These are phyloP conservation scores for Colletotrichum karsti DNA, from an alignment of 2,329 filamentous ascomycete genomes.

Conservation along the genomic window DNA sequence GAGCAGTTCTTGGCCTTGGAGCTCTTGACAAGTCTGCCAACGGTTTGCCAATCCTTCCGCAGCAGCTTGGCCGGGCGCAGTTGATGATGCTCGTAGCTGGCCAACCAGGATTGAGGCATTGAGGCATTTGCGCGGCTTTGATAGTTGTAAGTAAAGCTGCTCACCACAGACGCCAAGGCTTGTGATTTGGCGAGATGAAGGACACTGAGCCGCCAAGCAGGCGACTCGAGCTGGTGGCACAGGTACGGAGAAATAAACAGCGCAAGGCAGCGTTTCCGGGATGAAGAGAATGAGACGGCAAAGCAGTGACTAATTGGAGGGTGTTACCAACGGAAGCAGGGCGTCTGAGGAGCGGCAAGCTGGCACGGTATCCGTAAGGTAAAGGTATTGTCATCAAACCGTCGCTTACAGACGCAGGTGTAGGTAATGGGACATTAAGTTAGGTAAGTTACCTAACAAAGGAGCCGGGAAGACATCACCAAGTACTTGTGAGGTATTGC, in stretches of 20 bases:
- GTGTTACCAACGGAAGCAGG: background rate
- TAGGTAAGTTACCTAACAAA: background rate
- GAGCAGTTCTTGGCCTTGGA: background rate
- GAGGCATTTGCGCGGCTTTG: background rate
- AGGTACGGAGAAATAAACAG: background rate
- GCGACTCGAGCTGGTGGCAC: background rate
- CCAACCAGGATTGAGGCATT: background rate
- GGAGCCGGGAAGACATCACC: background rate
- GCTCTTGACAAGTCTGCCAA: conserved; percentile 4
- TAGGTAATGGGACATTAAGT: background rate
- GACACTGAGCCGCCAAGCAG: background rate
- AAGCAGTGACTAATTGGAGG: background rate
- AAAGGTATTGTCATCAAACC: conserved; percentile 1
- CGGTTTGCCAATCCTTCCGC: conserved; percentile 18
- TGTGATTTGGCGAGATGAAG: background rate
- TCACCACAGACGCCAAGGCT: background rate
- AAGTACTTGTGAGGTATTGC: background rate
- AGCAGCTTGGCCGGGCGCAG: conserved; percentile 27
- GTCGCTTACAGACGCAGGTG: conserved; percentile 1
- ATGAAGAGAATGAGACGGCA: background rate
- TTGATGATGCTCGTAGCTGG: background rate
- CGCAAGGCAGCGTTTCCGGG: background rate
- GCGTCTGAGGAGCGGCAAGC: background rate
- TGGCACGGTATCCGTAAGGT: background rate
- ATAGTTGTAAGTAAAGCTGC: background rate